Conservation (phyloP, 495 filamentous ascomycete species). For the Echria macrotheca region DNA sequence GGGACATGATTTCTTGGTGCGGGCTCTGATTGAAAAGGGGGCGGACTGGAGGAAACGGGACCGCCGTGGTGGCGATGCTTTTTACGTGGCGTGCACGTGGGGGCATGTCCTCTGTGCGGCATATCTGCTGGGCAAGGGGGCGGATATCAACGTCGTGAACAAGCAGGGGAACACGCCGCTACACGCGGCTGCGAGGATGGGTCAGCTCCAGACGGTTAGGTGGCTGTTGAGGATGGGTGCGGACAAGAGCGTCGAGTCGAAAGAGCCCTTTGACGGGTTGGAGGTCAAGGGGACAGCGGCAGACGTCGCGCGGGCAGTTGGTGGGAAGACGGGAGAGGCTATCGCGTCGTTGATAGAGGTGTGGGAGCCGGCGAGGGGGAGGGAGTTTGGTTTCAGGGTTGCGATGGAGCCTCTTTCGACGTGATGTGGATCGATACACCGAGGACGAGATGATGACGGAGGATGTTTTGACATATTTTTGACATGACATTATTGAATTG, state of each 20-base stretch:
- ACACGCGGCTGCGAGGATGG: slow-evolving; percentile 10
- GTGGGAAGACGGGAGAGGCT: not conserved
- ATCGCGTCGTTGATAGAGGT: slow-evolving; percentile 3
- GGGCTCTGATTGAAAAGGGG: not conserved
- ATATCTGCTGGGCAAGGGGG: slow-evolving; percentile 7
- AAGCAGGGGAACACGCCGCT: slow-evolving; percentile 11
- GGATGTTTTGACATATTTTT: too few relatives aligned
- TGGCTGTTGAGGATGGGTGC: slow-evolving; percentile 16
- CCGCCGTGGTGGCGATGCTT: not conserved
- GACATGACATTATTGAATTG: too few relatives aligned
- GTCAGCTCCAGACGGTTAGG: slow-evolving; percentile 9
- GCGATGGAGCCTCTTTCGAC: too few relatives aligned
- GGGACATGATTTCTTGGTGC: slow-evolving; percentile 7
- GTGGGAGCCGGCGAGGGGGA: slow-evolving; percentile 1
- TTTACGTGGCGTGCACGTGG: slow-evolving; percentile 11
- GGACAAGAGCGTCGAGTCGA: slow-evolving; percentile 1
- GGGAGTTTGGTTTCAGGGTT: not conserved
- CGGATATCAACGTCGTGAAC: slow-evolving; percentile 9
- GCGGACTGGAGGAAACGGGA: not conserved
- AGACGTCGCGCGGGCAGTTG: slow-evolving; percentile 9
- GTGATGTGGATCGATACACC: too few relatives aligned
- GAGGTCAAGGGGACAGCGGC: slow-evolving; percentile 6
- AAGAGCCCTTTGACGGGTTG: slow-evolving; percentile 1
- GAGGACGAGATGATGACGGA: too few relatives aligned
- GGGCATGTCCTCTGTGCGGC: slow-evolving; percentile 8